Evolutionary conservation across 495 filamentous ascomycete species (phyloP).

Genomic region (Talaromyces stipitatus): DNA sequence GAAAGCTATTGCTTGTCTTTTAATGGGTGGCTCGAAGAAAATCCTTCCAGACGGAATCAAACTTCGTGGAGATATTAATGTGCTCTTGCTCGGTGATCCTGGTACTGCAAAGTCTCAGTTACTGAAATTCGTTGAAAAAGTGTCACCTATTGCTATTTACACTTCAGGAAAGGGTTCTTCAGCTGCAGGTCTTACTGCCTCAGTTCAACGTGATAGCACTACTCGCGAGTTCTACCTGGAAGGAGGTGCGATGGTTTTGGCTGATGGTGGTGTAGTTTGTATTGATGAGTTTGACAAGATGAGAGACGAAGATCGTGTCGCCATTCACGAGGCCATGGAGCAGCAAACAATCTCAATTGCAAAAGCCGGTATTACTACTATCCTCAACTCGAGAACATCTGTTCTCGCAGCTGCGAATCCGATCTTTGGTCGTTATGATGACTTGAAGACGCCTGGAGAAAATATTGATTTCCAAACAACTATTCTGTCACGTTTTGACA

Average conservation of each 20-base stretch:
- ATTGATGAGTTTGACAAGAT: constrained; percentile 99
- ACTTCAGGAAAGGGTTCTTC: constrained; percentile 98
- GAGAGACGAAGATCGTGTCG: constrained; percentile 96
- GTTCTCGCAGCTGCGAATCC: constrained; percentile 97
- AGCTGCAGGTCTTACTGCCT: constrained; percentile 95
- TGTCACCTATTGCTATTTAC: constrained; percentile 95
- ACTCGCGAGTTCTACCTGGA: constrained; percentile 98
- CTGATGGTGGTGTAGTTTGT: constrained; percentile 95
- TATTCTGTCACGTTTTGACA: constrained; percentile 96
- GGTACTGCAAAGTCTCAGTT: constrained; percentile 98
- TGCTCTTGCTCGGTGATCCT: constrained; percentile 92
- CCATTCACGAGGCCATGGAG: constrained; percentile 99
- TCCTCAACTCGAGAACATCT: constrained; percentile 91
- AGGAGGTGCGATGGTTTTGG: constrained; percentile 97
- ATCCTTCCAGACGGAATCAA: constrained; percentile 98
- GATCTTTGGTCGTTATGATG: constrained; percentile 95
- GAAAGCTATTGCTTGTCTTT: constrained; percentile 92
- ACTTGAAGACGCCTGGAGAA: constrained; percentile 94
- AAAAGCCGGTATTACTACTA: constrained; percentile 98
- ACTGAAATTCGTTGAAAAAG: constrained; percentile 96
- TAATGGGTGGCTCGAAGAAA: constrained; percentile 96
- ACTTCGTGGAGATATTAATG: constrained; percentile 96
- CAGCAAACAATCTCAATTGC: constrained; percentile 99
- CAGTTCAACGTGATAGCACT: constrained; percentile 84
- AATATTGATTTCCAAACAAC: constrained; percentile 99